Evolutionary conservation across 345 rosid genomes (phyloP), one percentile per base, ranked within the genome.

Genomic region (Microcos paniculata): DNA sequence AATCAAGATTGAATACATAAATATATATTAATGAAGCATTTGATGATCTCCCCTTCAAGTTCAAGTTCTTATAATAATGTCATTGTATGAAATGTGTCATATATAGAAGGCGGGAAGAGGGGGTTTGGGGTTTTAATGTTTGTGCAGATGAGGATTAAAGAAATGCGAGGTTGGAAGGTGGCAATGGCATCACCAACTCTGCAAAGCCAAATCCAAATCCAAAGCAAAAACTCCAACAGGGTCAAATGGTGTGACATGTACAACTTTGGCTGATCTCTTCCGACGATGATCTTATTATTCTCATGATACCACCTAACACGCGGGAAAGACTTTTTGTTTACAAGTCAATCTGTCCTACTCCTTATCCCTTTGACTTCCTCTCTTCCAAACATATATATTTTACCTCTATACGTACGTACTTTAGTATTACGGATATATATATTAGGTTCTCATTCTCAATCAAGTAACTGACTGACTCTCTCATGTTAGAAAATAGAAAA

Each of bases 181-280:
- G 77, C 33, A 46, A 15, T 51, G 46, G 63, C 59, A 75, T 56
- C 73, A 69, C 79, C 77, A 80, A 78, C 80, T 78, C 80, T 73
- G 24, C 40, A n/a, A 49, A 62, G 40, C 40, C 40, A 35, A 35
- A 3, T 3, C 13, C 9, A 19, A 52, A 24, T 21, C n/a, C n/a
- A n/a, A n/a, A n/a, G n/a, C n/a, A n/a, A 23, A 67, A 67, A 8
- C 71, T 16, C 66, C 65, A 15, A 8, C 1, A 33, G 56, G 80
- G 87, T 84, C 87, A 84, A 80, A 79, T 65, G 58, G 53, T 46
- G 6, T 84, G 87, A 84, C 84, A 76, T 77, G 6, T n/a, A n/a
- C n/a, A n/a, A n/a, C n/a, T n/a, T n/a, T n/a, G n/a, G n/a, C n/a
- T n/a, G n/a, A n/a, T n/a, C n/a, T n/a, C n/a, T n/a, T n/a, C n/a